phyloP scores from a whole-genome alignment of 768 basidiomycete genomes.

The Boletus subcaerulescens region DNA sequence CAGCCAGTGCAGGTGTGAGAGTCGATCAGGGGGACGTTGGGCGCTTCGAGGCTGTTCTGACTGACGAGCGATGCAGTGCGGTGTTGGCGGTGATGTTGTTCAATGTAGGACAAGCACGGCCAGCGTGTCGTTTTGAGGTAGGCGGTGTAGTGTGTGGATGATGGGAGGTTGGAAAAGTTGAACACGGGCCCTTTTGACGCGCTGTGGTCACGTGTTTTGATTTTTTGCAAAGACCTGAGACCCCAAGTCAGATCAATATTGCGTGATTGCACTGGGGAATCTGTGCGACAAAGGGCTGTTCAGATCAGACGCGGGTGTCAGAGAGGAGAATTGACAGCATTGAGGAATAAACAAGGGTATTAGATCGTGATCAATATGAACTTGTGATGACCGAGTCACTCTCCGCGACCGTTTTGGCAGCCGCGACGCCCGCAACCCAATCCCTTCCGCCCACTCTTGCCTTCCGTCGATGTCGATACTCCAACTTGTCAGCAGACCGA shows the following conservation, averaged over 20 bases:
- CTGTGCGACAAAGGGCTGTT: too few relatives aligned
- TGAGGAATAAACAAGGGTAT: neutral
- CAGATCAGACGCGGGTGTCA: too few relatives aligned
- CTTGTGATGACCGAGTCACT: neutral
- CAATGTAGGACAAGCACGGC: slow-evolving; percentile 1
- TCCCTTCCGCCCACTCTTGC: slow-evolving; percentile 9
- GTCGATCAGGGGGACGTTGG: neutral
- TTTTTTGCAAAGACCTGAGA: neutral
- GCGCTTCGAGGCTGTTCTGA: neutral
- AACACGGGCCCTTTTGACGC: neutral
- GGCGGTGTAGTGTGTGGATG: neutral
- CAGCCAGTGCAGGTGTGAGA: neutral
- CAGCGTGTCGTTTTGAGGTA: slow-evolving; percentile 11
- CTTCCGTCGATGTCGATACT: slow-evolving; percentile 22
- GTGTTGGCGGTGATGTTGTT: neutral
- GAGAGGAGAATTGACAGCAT: neutral
- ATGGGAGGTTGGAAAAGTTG: neutral
- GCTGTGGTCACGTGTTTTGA: slow-evolving; percentile 16
- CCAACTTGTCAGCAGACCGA: slow-evolving; percentile 6
- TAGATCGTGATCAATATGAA: neutral
- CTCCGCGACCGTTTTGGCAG: slow-evolving; percentile 19
- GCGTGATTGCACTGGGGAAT: neutral
- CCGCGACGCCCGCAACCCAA: slow-evolving; percentile 17
- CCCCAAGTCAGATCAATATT: too few relatives aligned
- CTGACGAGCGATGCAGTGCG: neutral